Evolutionary conservation across 208 protist genomes (phyloP), one percentile per base, ranked within the genome.

Genomic region (Leishmania turanica): DNA sequence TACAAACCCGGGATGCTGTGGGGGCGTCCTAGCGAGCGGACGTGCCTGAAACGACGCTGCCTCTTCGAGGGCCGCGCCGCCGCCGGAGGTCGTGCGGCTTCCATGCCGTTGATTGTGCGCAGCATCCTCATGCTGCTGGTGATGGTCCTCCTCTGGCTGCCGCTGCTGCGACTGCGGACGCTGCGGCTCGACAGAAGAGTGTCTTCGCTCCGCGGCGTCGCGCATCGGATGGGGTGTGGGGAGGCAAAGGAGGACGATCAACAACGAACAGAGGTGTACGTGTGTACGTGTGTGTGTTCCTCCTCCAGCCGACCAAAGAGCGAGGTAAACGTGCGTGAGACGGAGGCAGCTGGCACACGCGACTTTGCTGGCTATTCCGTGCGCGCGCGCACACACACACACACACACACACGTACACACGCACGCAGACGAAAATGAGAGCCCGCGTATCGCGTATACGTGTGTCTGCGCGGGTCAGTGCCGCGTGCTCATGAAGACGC

Each of bases 111-210:
- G 37, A 1, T 47, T n/a, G 21, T 31, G 68, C 11, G 34, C 68
- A 53, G 45, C 42, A 47, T 72, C 42, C 68, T 72, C 68, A 8
- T n/a, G 42, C 19, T 47, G 40, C 45, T 53, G 68, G 13, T 51
- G 68, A 21, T 31, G 42, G 66, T n/a, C 74, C 54, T 69, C n/a
- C 45, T 78, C 64, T 13, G 62, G 74, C 80, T 79, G 80, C 47
- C n/a, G 21, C 9, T 79, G 53, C 74, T 27, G 13, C 45, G 45
- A 49, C 45, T 13, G 45, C 45, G 45, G 45, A 49, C 19, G 21
- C 24, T 79, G 53, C 74, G 4, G 13, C 51, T 34, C 40, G 31
- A 42, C 53, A 37, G 80, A 70, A 2, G 66, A 27, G 53, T 37
- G 21, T 15, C 66, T 37, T 31, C 53, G 49, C 54, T 66, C 80